These are phyloP conservation scores for Hypsizygus ulmarius DNA, from an alignment of 1,284 basidiomycete genomes.

Conservation along the genomic window DNA sequence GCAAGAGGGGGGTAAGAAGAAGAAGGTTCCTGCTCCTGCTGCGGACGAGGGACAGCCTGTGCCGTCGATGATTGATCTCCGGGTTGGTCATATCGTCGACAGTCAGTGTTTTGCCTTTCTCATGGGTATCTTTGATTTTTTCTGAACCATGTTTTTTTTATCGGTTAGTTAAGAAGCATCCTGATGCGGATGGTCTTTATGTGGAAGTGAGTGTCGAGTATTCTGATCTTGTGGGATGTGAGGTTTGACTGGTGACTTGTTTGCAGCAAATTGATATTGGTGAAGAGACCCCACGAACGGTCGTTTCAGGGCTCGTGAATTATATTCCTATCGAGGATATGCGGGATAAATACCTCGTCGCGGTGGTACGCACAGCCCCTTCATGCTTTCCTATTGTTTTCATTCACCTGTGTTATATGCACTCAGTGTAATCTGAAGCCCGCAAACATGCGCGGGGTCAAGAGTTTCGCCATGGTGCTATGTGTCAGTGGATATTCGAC, in stretches of 20 bases:
- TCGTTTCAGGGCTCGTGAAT: slow-evolving; percentile 92
- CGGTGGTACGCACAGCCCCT: slow-evolving; percentile 69
- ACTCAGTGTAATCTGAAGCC: slow-evolving; percentile 90
- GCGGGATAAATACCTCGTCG: slow-evolving; percentile 81
- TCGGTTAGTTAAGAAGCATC: slow-evolving; percentile 87
- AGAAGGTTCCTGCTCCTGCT: slow-evolving; percentile 43
- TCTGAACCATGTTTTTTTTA: slow-evolving; percentile 7
- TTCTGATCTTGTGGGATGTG: background rate
- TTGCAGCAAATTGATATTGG: slow-evolving; percentile 89
- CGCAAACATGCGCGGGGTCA: slow-evolving; percentile 92
- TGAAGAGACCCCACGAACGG: slow-evolving; percentile 88
- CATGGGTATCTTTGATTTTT: background rate
- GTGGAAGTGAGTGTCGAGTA: slow-evolving; percentile 60
- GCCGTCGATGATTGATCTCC: slow-evolving; percentile 92
- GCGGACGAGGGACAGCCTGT: slow-evolving; percentile 75
- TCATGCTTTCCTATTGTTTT: background rate
- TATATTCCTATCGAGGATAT: slow-evolving; percentile 95
- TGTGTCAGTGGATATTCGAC: slow-evolving; percentile 52
- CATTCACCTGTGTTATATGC: too few relatives aligned
- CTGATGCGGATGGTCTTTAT: slow-evolving; percentile 91
- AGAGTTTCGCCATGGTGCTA: slow-evolving; percentile 96
- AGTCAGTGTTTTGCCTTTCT: slow-evolving; percentile 46
- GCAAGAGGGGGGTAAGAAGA: slow-evolving; percentile 43
- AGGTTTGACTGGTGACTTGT: slow-evolving; percentile 2
- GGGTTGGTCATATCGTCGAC: slow-evolving; percentile 88